Evolutionary conservation across 768 basidiomycete species (phyloP).

Genomic region (Russula sp.): DNA sequence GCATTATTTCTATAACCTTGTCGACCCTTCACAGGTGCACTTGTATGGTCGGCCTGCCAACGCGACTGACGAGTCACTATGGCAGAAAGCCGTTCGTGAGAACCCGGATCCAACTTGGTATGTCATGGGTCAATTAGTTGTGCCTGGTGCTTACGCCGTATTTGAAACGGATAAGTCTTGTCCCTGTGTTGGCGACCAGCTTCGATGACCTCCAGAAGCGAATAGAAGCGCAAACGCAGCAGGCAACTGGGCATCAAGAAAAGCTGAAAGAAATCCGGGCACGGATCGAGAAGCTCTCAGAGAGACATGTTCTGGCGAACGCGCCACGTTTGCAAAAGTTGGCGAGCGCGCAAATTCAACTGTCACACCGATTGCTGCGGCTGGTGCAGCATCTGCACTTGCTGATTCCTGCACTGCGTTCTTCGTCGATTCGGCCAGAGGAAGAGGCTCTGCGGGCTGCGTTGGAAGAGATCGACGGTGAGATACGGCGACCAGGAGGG

Average conservation of each 20-base stretch:
- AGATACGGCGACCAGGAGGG: constrained; percentile 52
- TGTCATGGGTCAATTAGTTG: constrained; percentile 31
- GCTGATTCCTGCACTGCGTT: constrained; percentile 72
- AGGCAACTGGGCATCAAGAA: constrained; percentile 64
- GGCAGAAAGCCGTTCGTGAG: constrained; percentile 76
- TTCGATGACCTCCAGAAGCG: constrained; percentile 80
- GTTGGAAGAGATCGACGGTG: constrained; percentile 73
- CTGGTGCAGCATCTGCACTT: constrained; percentile 76
- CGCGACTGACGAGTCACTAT: constrained; percentile 64
- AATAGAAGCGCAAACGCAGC: constrained; percentile 68
- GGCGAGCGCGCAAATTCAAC: constrained; percentile 59
- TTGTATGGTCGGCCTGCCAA: constrained; percentile 71
- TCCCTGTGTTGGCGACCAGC: constrained; percentile 75
- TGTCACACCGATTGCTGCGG: constrained; percentile 64
- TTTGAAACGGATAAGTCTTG: constrained; percentile 47
- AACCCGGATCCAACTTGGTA: constrained; percentile 82
- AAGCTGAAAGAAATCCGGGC: constrained; percentile 69
- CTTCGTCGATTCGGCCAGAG: constrained; percentile 71
- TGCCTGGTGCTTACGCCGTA: constrained; percentile 12
- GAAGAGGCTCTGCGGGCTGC: constrained; percentile 71
- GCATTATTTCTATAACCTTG: constrained; percentile 84
- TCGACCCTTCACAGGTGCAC: constrained; percentile 62
- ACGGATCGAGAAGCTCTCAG: constrained; percentile 57
- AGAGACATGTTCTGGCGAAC: constrained; percentile 64
- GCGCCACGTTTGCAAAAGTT: constrained; percentile 64